Conservation (phyloP, 1,284 basidiomycete genomes). For the Erythrobasidium hasegawianum region DNA sequence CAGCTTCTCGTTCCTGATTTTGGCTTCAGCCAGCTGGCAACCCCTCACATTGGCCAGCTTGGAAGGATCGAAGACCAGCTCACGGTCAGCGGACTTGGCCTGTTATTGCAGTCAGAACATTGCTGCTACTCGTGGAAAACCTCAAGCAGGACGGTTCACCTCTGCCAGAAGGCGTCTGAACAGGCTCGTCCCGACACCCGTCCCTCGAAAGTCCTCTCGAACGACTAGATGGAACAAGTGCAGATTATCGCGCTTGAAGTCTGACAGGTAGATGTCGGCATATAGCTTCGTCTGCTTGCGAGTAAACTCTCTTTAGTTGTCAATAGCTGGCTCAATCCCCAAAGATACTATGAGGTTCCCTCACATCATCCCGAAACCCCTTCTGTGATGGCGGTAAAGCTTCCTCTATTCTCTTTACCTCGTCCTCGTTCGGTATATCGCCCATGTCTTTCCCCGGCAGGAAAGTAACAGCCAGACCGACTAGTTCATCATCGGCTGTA, state of each 20-base stretch:
- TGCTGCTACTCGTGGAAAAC: neutral
- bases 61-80: conserved; percentile 4
- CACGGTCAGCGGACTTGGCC: neutral
- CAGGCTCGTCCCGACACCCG: neutral
- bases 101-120: neutral
- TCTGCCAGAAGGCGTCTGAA: neutral
- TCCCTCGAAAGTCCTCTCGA: neutral
- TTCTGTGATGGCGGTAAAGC: neutral
- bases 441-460: neutral
- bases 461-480: neutral
- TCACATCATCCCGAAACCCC: neutral
- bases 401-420: neutral
- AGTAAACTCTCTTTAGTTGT: neutral
- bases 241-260: neutral
- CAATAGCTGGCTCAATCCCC: neutral
- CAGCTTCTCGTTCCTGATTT: neutral
- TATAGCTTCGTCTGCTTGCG: neutral
- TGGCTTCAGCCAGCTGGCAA: too few relatives aligned
- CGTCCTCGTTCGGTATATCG: neutral
- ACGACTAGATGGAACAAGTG: neutral
- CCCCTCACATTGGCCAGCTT: neutral
- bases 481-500: neutral
- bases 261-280: neutral
- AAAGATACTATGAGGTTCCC: neutral
- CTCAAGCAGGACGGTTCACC: neutral